A percentile compares a stretch with the other conserved stretches of the same genome.
phyloP scores from a whole-genome alignment of 192 early-diverging fungal species.

The Funneliformis mosseae region DNA sequence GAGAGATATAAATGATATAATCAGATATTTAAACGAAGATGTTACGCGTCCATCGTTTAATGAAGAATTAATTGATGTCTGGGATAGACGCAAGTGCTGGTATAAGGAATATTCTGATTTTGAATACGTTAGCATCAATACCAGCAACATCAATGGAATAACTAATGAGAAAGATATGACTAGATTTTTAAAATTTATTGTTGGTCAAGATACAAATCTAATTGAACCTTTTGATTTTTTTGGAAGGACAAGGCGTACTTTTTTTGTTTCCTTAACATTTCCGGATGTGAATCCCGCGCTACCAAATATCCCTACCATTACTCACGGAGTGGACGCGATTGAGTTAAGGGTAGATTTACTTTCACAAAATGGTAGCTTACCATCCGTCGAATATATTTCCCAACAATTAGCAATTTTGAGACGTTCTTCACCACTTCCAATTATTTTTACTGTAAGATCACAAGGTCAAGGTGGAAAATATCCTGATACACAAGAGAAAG shows the following conservation, averaged over 20 bases:
- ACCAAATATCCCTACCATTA: conserved; percentile 59
- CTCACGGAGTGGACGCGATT: conserved; percentile 83
- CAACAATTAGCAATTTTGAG: conserved; percentile 80
- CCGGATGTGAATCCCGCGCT: conserved; percentile 59
- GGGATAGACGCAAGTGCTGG: conserved; percentile 72
- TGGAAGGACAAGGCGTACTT: conserved; percentile 49
- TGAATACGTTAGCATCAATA: conserved; percentile 59
- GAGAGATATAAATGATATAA: conserved; percentile 79
- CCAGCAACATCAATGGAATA: conserved; percentile 48
- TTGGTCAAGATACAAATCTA: conserved; percentile 47
- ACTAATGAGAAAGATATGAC: conserved; percentile 76
- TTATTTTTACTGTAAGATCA: conserved; percentile 94
- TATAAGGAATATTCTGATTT: conserved; percentile 79
- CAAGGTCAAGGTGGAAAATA: conserved; percentile 86
- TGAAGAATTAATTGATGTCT: conserved; percentile 79
- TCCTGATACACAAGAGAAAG: conserved; percentile 61
- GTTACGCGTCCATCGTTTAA: conserved; percentile 81
- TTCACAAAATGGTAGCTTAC: conserved; percentile 31
- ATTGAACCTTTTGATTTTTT: conserved; percentile 26
- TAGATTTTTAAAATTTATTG: conserved; percentile 69
- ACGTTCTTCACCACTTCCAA: conserved; percentile 70
- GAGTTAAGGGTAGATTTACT: conserved; percentile 94
- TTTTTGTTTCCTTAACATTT: conserved; percentile 88
- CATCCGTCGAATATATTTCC: conserved; percentile 67
- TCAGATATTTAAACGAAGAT: conserved; percentile 79